A percentile compares a stretch with the other conserved stretches of the same genome.
Evolutionary conservation across 768 basidiomycete species (phyloP).

Genomic region (Mycena maculata): DNA sequence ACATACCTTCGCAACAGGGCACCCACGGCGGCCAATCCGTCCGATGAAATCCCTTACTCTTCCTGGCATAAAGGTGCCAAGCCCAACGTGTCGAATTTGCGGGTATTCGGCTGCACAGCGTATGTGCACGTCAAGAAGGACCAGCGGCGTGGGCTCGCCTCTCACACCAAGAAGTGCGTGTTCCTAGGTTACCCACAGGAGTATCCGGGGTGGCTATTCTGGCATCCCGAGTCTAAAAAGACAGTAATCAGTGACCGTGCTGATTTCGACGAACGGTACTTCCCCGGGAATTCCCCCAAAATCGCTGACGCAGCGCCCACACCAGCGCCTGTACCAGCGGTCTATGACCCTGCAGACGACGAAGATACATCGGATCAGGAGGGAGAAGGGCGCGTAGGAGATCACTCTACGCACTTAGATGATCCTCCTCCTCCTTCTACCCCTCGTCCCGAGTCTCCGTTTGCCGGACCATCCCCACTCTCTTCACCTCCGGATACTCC

Average conservation of each 20-base stretch:
- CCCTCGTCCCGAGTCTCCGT: neutral
- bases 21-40: slow-evolving; percentile 28
- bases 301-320: neutral
- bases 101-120: slow-evolving; percentile 52
- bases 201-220: slow-evolving; percentile 50
- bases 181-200: slow-evolving; percentile 52
- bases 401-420: no score
- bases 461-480: neutral
- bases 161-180: slow-evolving; percentile 46
- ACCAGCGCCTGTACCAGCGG: neutral
- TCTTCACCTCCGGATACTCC: neutral
- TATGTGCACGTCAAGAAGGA: slow-evolving; percentile 52
- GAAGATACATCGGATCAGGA: no score
- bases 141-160: slow-evolving; percentile 42
- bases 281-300: slow-evolving; percentile 36
- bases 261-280: slow-evolving; percentile 48
- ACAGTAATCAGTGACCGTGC: slow-evolving; percentile 28
- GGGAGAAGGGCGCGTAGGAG: neutral
- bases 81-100: slow-evolving; percentile 40
- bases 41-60: slow-evolving; percentile 10
- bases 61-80: slow-evolving; percentile 40
- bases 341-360: neutral
- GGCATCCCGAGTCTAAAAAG: slow-evolving; percentile 37
- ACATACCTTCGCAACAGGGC: slow-evolving; percentile 38
- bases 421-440: neutral